Percentiles rank a stretch among this genome's conserved stretches.
phyloP scores from a whole-genome alignment of 1,139 yeast species.

The Candida sojae region DNA sequence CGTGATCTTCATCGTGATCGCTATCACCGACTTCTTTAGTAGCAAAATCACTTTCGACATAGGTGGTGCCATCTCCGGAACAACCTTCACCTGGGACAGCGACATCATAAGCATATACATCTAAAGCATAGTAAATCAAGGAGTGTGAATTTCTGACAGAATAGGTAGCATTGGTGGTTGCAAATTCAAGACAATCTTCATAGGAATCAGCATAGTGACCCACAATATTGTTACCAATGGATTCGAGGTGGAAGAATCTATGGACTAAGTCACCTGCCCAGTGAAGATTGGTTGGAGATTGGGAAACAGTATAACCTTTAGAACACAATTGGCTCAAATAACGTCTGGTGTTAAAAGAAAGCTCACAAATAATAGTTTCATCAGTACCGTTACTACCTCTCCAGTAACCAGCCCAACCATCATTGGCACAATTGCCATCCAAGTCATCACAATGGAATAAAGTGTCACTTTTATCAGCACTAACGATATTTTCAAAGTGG shows the following conservation, averaged over 20 bases:
- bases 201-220: conserved; percentile 25
- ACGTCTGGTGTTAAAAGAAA: conserved; percentile 18
- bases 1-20: conserved; percentile 5
- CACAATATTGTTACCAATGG: conserved; percentile 18
- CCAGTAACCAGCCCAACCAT: conserved; percentile 40
- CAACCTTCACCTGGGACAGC: conserved; percentile 24
- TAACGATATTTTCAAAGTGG: conserved; percentile 24
- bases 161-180: conserved; percentile 13
- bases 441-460: conserved; percentile 36
- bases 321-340: conserved; percentile 22
- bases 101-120: conserved; percentile 23
- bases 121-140: conserved; percentile 21
- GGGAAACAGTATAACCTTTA: conserved; percentile 21
- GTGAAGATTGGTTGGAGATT: conserved; percentile 12
- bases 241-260: conserved; percentile 26
- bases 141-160: conserved; percentile 20
- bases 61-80: conserved; percentile 12
- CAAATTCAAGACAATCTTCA: conserved; percentile 22
- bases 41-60: not conserved
- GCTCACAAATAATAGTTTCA: conserved; percentile 27
- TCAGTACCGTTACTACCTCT: conserved; percentile 33
- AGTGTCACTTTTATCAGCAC: conserved; percentile 27
- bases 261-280: conserved; percentile 23
- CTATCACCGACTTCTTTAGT: not conserved
- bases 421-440: conserved; percentile 30